These are phyloP conservation scores for Pythium apleroticum DNA, from an alignment of 352 stramenopile species.

Conservation along the genomic window DNA sequence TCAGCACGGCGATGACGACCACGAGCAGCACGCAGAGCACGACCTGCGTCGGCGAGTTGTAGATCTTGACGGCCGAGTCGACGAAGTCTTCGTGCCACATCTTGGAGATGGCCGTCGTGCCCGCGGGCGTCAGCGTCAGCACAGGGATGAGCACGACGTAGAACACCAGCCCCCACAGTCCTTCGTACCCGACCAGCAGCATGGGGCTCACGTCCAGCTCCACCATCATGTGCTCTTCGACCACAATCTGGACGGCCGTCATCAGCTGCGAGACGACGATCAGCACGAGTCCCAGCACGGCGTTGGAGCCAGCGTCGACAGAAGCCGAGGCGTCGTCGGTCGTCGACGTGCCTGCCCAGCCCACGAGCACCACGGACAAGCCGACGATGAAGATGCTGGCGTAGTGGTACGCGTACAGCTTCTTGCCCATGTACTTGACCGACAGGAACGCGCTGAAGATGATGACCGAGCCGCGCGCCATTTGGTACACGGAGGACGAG, in stretches of 20 bases:
- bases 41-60: slow-evolving; percentile 58
- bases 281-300: slow-evolving; percentile 63
- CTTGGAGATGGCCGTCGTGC: slow-evolving; percentile 48
- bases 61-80: slow-evolving; percentile 72
- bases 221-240: slow-evolving; percentile 88
- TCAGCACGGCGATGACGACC: slow-evolving; percentile 64
- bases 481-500: slow-evolving; percentile 88
- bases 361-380: slow-evolving; percentile 61
- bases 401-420: slow-evolving; percentile 81
- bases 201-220: slow-evolving; percentile 79
- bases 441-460: slow-evolving; percentile 89
- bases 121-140: slow-evolving; percentile 53
- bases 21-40: slow-evolving; percentile 56
- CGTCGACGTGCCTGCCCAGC: slow-evolving; percentile 45
- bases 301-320: slow-evolving; percentile 33
- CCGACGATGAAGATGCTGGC: slow-evolving; percentile 73
- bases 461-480: slow-evolving; percentile 87
- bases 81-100: slow-evolving; percentile 82
- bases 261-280: slow-evolving; percentile 78
- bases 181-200: slow-evolving; percentile 84
- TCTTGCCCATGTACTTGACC: slow-evolving; percentile 79
- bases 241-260: slow-evolving; percentile 83
- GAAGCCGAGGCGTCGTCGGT: slow-evolving; percentile 12
- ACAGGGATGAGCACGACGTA: slow-evolving; percentile 63
- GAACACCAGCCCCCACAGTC: slow-evolving; percentile 81